Percentiles rank a stretch among this genome's conserved stretches.
phyloP scores from a whole-genome alignment of 2,329 filamentous ascomycete genomes.

The Podosphaera aphanis region DNA sequence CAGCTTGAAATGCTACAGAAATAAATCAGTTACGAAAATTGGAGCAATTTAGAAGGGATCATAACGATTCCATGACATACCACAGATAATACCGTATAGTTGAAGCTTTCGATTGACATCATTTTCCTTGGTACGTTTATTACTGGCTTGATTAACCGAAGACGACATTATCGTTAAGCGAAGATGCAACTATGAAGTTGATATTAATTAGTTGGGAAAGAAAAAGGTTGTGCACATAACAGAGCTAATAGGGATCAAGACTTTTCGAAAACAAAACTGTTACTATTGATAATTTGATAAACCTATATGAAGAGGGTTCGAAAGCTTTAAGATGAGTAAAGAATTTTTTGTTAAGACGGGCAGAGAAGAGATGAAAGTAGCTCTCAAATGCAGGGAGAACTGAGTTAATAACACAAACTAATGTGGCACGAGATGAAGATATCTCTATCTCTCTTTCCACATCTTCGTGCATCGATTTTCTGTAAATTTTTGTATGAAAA shows the following conservation, averaged over 20 bases:
- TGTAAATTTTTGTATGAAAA: neutral
- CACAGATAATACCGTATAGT: slow-evolving; percentile 66
- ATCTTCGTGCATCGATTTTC: neutral
- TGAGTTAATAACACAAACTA: neutral
- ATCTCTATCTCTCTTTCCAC: neutral
- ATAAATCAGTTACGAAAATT: neutral
- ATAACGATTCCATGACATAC: slow-evolving; percentile 18
- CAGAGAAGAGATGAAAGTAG: neutral
- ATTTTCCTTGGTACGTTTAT: slow-evolving; percentile 13
- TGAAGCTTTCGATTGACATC: slow-evolving; percentile 88
- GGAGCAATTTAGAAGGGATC: neutral
- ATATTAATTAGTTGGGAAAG: neutral
- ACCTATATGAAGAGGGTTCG: neutral
- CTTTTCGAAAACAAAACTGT: neutral
- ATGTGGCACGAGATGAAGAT: neutral
- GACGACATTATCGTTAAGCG: slow-evolving; percentile 8
- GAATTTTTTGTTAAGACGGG: neutral
- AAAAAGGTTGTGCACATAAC: neutral
- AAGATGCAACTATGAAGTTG: slow-evolving; percentile 1
- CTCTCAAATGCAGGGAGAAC: neutral
- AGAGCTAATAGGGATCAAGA: neutral
- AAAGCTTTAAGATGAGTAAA: neutral
- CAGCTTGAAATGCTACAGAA: slow-evolving; percentile 49
- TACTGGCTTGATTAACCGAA: slow-evolving; percentile 14
- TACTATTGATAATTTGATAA: neutral